These are phyloP conservation scores for Chalaropsis ovoidea DNA, from an alignment of 2,329 filamentous ascomycete genomes.

Conservation along the genomic window DNA sequence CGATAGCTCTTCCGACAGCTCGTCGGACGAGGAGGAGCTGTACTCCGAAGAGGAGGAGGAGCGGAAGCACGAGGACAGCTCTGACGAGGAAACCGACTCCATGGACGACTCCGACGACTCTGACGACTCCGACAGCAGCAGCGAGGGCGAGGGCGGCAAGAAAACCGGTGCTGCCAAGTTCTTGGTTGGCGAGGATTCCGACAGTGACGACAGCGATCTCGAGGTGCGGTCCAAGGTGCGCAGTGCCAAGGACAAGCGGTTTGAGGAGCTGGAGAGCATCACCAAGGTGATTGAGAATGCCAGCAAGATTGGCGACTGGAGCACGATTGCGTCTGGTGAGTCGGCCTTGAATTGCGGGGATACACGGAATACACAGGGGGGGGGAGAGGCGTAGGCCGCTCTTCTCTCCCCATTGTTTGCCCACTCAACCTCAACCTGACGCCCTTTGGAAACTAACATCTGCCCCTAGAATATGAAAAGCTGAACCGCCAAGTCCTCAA, in stretches of 20 bases:
- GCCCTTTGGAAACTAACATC: conserved; percentile 8
- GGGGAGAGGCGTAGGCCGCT: too few relatives aligned
- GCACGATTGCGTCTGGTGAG: conserved; percentile 77
- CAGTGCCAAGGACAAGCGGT: conserved; percentile 95
- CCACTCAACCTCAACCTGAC: neutral
- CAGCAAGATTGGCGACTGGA: conserved; percentile 96
- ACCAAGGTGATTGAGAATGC: conserved; percentile 92
- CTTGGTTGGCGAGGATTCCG: conserved; percentile 64
- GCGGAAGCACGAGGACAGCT: conserved; percentile 37
- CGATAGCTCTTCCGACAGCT: conserved; percentile 91
- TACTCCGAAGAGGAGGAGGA: conserved; percentile 68
- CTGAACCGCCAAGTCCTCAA: conserved; percentile 78
- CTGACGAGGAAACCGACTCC: conserved; percentile 43
- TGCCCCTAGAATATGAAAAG: conserved; percentile 72
- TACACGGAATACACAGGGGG: too few relatives aligned
- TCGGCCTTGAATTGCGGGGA: conserved; percentile 23
- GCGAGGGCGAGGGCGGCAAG: conserved; percentile 55
- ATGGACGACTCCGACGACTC: conserved; percentile 42
- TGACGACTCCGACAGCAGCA: conserved; percentile 46
- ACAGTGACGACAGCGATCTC: conserved; percentile 78
- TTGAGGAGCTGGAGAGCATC: conserved; percentile 83
- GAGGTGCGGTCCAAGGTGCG: conserved; percentile 80
- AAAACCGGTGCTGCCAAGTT: conserved; percentile 69
- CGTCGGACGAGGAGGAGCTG: conserved; percentile 93
- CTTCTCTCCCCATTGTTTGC: too few relatives aligned